Evolutionary conservation across 2,329 filamentous ascomycete species (phyloP).

Genomic region (Curvularia spicifera): DNA sequence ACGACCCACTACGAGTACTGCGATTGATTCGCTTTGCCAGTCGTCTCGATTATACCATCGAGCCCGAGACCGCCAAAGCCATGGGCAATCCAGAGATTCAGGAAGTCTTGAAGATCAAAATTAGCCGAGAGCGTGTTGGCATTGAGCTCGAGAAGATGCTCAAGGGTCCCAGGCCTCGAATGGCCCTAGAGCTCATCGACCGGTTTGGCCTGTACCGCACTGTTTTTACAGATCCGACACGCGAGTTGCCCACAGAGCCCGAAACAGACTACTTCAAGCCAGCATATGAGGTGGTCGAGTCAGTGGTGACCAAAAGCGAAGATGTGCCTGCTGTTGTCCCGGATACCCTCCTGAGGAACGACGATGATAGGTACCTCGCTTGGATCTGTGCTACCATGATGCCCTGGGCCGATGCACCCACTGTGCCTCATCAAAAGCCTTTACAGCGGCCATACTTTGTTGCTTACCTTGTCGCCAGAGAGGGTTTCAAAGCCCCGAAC

Average conservation of each 20-base stretch:
- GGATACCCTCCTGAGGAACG: slow-evolving; percentile 62
- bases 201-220: slow-evolving; percentile 71
- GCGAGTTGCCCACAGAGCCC: slow-evolving; percentile 60
- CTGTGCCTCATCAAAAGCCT: slow-evolving; percentile 58
- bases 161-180: slow-evolving; percentile 66
- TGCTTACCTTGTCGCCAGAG: slow-evolving; percentile 69
- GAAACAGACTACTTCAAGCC: slow-evolving; percentile 66
- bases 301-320: slow-evolving; percentile 17
- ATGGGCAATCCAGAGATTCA: slow-evolving; percentile 85
- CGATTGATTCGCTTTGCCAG: slow-evolving; percentile 90
- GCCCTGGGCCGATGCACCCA: slow-evolving; percentile 69
- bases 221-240: slow-evolving; percentile 73
- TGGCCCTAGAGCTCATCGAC: slow-evolving; percentile 70
- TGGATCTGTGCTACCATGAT: slow-evolving; percentile 79
- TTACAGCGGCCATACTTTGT: slow-evolving; percentile 48
- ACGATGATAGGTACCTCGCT: slow-evolving; percentile 71
- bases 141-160: slow-evolving; percentile 92
- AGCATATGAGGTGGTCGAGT: slow-evolving; percentile 67
- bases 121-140: slow-evolving; percentile 88
- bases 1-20: slow-evolving; percentile 87
- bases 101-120: slow-evolving; percentile 80
- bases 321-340: slow-evolving; percentile 51
- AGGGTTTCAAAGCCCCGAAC: slow-evolving; percentile 81
- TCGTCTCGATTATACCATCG: slow-evolving; percentile 79
- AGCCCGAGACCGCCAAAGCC: slow-evolving; percentile 68